Percentiles rank a stretch among this genome's conserved stretches.
Evolutionary conservation across 352 stramenopile genomes (phyloP).

Genomic region (Pythium brachiatum): DNA sequence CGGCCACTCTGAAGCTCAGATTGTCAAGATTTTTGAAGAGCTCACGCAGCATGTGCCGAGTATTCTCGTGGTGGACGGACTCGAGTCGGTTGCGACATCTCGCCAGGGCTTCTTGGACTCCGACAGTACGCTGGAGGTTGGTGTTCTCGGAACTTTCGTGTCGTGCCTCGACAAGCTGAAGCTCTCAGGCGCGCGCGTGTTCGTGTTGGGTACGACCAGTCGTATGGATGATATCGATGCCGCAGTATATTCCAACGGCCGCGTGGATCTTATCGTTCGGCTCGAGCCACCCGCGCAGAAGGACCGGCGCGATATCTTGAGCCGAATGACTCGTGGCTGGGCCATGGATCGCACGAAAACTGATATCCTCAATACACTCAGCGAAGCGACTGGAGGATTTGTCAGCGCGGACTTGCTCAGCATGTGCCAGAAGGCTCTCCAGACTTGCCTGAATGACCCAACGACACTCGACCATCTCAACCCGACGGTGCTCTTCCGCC

Average conservation of each 20-base stretch:
- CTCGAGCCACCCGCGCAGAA: conserved; percentile 93
- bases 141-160: conserved; percentile 83
- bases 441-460: conserved; percentile 55
- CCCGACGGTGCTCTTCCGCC: conserved; percentile 22
- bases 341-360: conserved; percentile 29
- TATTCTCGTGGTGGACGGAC: conserved; percentile 87
- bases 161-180: conserved; percentile 80
- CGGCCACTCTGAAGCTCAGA: conserved; percentile 85
- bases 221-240: conserved; percentile 85
- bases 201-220: conserved; percentile 76
- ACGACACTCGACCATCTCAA: neutral
- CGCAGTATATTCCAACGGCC: conserved; percentile 93
- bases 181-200: conserved; percentile 37
- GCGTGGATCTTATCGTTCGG: conserved; percentile 94
- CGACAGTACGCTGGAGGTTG: conserved; percentile 60
- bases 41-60: conserved; percentile 44
- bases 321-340: conserved; percentile 90
- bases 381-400: conserved; percentile 95
- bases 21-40: conserved; percentile 62
- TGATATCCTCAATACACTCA: conserved; percentile 88
- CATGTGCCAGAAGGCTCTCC: conserved; percentile 71
- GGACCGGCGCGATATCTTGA: conserved; percentile 91
- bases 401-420: conserved; percentile 83
- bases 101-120: conserved; percentile 56
- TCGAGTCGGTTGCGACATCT: conserved; percentile 84